A percentile compares a stretch with the other conserved stretches of the same genome.
Evolutionary conservation across 108 stramenopile genomes (phyloP).

Genomic region (Stephanodiscus minutulus): DNA sequence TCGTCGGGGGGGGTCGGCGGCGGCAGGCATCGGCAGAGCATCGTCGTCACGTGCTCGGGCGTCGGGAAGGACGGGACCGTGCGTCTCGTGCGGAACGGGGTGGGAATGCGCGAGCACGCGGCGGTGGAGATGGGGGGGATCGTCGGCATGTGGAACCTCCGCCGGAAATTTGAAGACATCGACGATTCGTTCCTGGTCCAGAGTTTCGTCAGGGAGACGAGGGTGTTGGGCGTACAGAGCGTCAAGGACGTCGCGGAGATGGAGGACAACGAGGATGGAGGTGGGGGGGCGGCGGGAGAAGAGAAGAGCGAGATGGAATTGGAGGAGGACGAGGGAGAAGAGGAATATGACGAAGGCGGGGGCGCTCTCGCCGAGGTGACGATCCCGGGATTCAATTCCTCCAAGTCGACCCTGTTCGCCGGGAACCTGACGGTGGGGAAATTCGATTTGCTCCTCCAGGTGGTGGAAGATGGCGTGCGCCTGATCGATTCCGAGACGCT

Average conservation of each 20-base stretch:
- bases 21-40: constrained; percentile 48
- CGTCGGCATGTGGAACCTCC: constrained; percentile 92
- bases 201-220: constrained; percentile 90
- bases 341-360: background rate
- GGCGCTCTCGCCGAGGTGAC: constrained; percentile 62
- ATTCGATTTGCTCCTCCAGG: constrained; percentile 65
- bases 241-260: constrained; percentile 40
- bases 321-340: background rate
- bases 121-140: constrained; percentile 93
- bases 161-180: constrained; percentile 52
- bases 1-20: background rate
- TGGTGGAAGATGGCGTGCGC: constrained; percentile 82
- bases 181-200: constrained; percentile 93
- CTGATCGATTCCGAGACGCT: constrained; percentile 58
- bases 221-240: constrained; percentile 83
- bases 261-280: constrained; percentile 19
- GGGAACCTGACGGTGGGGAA: constrained; percentile 56
- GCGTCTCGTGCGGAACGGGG: constrained; percentile 94
- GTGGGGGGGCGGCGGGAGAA: constrained; percentile 64
- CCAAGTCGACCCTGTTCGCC: constrained; percentile 68
- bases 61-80: constrained; percentile 83
- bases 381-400: constrained; percentile 72
- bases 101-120: constrained; percentile 93
- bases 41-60: constrained; percentile 95
- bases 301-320: constrained; percentile 50